These are phyloP conservation scores for Venturiaceae sp. DNA, from an alignment of 2,329 filamentous ascomycete genomes.

Conservation along the genomic window DNA sequence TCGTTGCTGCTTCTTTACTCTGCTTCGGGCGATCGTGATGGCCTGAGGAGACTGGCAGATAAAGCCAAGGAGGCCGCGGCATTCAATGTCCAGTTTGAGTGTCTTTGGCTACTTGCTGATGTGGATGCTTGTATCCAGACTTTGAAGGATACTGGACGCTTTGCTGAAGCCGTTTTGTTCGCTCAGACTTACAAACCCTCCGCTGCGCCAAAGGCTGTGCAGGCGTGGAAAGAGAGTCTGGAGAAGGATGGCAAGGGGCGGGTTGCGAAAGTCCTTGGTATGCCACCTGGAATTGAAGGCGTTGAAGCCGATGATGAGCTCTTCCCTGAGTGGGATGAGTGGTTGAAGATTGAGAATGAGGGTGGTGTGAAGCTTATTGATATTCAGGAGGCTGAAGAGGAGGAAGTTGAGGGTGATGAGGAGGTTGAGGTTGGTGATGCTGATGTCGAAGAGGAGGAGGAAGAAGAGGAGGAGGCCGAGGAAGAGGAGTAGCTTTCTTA, in stretches of 20 bases:
- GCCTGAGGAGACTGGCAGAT: constrained; percentile 60
- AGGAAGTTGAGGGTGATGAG: constrained; percentile 21
- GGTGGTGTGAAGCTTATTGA: constrained; percentile 39
- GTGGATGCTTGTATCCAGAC: constrained; percentile 72
- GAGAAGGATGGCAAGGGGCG: constrained; percentile 81
- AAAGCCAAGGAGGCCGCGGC: constrained; percentile 68
- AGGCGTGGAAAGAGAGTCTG: constrained; percentile 71
- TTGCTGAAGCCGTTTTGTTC: constrained; percentile 82
- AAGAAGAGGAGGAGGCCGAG: not conserved
- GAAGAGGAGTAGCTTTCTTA: not conserved
- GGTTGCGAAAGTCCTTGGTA: constrained; percentile 72
- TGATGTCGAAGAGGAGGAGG: not conserved
- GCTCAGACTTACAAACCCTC: constrained; percentile 93
- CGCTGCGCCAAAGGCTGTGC: constrained; percentile 55
- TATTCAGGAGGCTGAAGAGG: constrained; percentile 29
- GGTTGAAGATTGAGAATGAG: constrained; percentile 68
- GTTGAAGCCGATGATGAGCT: constrained; percentile 60
- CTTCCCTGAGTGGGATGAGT: constrained; percentile 95
- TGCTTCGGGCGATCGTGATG: constrained; percentile 69
- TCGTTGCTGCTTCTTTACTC: constrained; percentile 83
- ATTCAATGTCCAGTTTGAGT: constrained; percentile 90
- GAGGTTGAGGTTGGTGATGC: constrained; percentile 11
- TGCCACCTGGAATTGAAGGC: constrained; percentile 61
- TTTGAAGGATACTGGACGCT: constrained; percentile 61
- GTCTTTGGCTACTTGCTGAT: constrained; percentile 79